Evolutionary conservation across 495 filamentous ascomycete species (phyloP), one percentile per base, ranked within the genome.

Genomic region (Sphaerosporella brunnea): DNA sequence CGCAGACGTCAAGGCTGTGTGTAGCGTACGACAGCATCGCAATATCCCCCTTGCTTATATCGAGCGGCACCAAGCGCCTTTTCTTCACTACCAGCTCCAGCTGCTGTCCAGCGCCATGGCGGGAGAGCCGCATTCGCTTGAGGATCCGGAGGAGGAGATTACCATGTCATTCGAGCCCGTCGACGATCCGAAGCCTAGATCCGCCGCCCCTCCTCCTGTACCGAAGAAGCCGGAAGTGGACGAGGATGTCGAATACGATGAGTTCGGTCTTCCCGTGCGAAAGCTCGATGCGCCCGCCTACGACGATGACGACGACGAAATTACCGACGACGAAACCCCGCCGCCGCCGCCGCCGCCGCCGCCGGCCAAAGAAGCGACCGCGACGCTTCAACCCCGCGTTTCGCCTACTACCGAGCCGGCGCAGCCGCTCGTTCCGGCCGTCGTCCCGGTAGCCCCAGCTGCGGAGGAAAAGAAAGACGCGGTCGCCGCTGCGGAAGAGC

Each of bases 201-300:
- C 45, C 7, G 20, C 11, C 11, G 34, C 45, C 37, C 8, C 44
- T 24, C 21, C 41, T 23, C 37, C 20, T 40, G 20, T 10, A 25
- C 13, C 25, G 23, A 8, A 25, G 35, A 11, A 13, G 28, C 19
- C 38, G 11, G 55, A 47, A 26, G 36, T 19, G 16, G 34, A 41
- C 20, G 55, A 52, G 26, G 52, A 50, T 19, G 51, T 49, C 23
- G 55, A 59, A 47, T 59, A 59, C 37, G 56, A 59, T 36, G 56
- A 59, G 35, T 59, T 59, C 18, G 56, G 56, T 9, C 51, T 59
- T n/a, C 51, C 34, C 9, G 42, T 52, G 11, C 42, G 19, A 36
- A 55, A 48, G 16, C 56, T 18, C 15, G 35, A 15, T 13, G 20
- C 32, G 25, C 13, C 21, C 19, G 41, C 47, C 21, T 23, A 11